Conservation (phyloP, 192 early-diverging fungal species). For the Haplosporangium gracile region DNA sequence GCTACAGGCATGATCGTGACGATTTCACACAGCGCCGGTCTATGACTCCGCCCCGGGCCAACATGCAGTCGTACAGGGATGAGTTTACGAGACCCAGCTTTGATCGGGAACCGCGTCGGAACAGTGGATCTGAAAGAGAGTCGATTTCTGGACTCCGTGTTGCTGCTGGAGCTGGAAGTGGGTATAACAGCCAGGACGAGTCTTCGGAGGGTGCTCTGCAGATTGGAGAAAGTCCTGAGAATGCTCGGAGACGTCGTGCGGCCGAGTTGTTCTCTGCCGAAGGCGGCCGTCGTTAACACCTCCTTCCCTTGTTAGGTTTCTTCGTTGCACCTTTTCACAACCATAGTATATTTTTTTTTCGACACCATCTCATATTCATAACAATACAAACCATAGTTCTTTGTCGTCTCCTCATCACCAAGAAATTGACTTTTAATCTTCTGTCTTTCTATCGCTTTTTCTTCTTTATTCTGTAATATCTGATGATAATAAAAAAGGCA, state of each 20-base stretch:
- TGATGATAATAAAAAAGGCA: too few relatives aligned
- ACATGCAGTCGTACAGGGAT: constrained; percentile 48
- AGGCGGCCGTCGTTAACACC: constrained; percentile 22
- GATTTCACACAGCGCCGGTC: constrained; percentile 38
- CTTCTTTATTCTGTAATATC: background rate
- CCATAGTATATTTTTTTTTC: background rate
- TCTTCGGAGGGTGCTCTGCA: background rate
- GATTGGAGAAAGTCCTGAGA: constrained; percentile 35
- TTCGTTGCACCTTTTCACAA: background rate
- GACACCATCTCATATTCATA: background rate
- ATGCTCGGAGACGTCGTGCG: constrained; percentile 38
- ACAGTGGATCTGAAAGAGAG: constrained; percentile 34
- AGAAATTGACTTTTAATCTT: background rate
- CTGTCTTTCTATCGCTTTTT: background rate
- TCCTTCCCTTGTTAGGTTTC: background rate
- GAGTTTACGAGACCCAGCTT: constrained; percentile 39
- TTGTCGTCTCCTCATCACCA: background rate
- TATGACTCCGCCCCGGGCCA: constrained; percentile 47
- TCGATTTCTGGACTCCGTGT: constrained; percentile 18
- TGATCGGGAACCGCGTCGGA: constrained; percentile 36
- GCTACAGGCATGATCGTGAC: constrained; percentile 36
- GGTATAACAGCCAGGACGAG: constrained; percentile 33
- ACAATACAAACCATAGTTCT: background rate
- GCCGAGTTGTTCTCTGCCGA: constrained; percentile 50
- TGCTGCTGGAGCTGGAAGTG: constrained; percentile 1